Base-by-base conservation (phyloP, 805 yeast species). In the Ogataea kodamae region DNA sequence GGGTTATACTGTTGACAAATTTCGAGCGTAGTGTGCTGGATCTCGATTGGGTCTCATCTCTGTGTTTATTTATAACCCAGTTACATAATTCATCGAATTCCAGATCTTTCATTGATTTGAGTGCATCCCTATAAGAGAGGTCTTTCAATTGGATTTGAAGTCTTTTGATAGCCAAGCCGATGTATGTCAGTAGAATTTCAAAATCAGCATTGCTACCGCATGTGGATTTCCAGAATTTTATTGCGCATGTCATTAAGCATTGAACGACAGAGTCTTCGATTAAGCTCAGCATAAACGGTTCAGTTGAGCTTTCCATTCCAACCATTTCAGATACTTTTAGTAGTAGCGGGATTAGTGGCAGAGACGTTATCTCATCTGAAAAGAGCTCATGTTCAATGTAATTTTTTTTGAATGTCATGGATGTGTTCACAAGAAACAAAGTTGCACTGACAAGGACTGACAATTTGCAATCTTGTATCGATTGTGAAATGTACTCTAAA, bases 371-470 rank as follows among this genome's bases (percentile, higher is more conserved):
- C 34, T 65, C 67, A 35, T 70, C 67, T 29, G 77, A 73, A 66
- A 81, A 78, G 59, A 81, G 63, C 29, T 77, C 60, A 45, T 80
- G 85, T 50, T 81, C 86, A 34, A 72, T 74, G 49, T 70, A 77
- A 18, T 67, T 58, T 55, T 79, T 80, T 41, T 72, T 76, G 59
- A 81, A 81, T 0, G 78, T 61, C 50, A 74, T 65, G 50, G 76
- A 76, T 11, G 78, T 66, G 44, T 71, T 74, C 39, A 69, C 70
- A 24, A 79, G 56, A 49, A 81, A 78, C 22, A 67, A 61, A 40
- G 69, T 65, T 30, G 79, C 57, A 48, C 76, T 78, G 57, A 73
- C 64, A 3, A 77, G 70, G 28, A n/a, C n/a, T n/a, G n/a, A n/a
- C n/a, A n/a, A n/a, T n/a, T n/a, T n/a, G n/a, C n/a, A n/a, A n/a